Base-by-base conservation (phyloP, 1,284 basidiomycete genomes). In the Rhodotorula sp. region DNA sequence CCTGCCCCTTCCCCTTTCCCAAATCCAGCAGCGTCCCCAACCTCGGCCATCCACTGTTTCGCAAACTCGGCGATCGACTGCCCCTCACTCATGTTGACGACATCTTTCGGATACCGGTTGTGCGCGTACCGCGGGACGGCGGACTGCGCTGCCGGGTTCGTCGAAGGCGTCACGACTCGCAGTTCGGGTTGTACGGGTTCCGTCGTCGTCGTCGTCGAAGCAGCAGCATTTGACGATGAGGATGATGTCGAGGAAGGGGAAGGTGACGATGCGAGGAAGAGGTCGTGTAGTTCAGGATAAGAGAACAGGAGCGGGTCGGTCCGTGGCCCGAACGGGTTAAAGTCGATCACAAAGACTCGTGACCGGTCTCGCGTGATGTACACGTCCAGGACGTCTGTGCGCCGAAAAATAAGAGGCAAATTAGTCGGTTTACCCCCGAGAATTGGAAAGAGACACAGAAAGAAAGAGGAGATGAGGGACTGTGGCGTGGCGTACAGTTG, bases 101-200 rank as follows among this genome's bases (percentile, higher is more conserved):
- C 90, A 78, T 98, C 95, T 53, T 91, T 84, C 4, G 95, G 95
- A 24, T 95, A 85, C 90, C 95, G 95, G 79, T 96, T 97, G 77
- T 91, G 89, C 74, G 90, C 89, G 78, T 93, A 85, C 2, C 86
- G 83, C 2, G 93, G 91, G 4, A 87, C 86, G 72, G 87, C 90
- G 63, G 84, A 83, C 0, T 86, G 88, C 4, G 93, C 90, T 22
- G 84, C 80, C 1, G 83, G 44, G 20, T 68, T 83, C 18, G 1
- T 10, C 2, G 42, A 12, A 0, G 89, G 90, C 77, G 90, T 87
- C 63, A 95, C 87, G n/a, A 89, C 85, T 30, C 85, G 85, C 33
- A 94, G 80, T 60, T 85, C 82, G 0, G 88, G 88, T 8, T 81
- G 76, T n/a, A 37, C n/a, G 64, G 76, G 44, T 58, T 3, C 3